Evolutionary conservation across 2,329 filamentous ascomycete genomes (phyloP), one percentile per base, ranked within the genome.

Genomic region (Sclerotinia subarctica): DNA sequence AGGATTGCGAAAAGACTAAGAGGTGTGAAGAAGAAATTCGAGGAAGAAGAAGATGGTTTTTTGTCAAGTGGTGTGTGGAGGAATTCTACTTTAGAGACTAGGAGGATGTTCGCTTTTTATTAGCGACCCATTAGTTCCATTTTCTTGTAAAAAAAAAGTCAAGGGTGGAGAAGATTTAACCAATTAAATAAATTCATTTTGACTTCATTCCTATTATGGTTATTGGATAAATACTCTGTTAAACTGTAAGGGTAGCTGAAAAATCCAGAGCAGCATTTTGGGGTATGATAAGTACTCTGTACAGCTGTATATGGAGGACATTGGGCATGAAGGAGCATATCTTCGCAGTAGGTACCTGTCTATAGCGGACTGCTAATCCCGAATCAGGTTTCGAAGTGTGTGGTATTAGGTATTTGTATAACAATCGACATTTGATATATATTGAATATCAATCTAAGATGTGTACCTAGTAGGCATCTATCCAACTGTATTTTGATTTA

Each of bases 31-130:
- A 59, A 67, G 62, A 62, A 67, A 71, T 59, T 51, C 35, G 54
- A 64, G 70, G 68, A 68, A 71, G 68, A 68, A 73, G 71, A 69
- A 68, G 68, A 69, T 67, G 70, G 38, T 15, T 42, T 42, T 42
- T 42, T 17, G 38, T 42, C 15, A 42, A 42, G 38, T 70, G 63
- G 69, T 63, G 69, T 71, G 68, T 67, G 67, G 68, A 64, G 63
- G 68, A 49, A 42, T 59, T 63, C 63, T 68, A 53, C 64, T 47
- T 24, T 49, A 29, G 21, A 46, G 21, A 58, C 52, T 38, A 38
- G 62, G 32, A 49, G 58, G 38, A 26, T 35, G 64, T 32, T 60
- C n/a, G 65, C 35, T 29, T 52, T 67, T 42, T 17, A 42, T 42
- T 67, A 58, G 60, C 53, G 66, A 64, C 32, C 3, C 3, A 66